Evolutionary conservation across 176 grass and related monocot genomes (phyloP).

Genomic region (Oryza brachyantha): DNA sequence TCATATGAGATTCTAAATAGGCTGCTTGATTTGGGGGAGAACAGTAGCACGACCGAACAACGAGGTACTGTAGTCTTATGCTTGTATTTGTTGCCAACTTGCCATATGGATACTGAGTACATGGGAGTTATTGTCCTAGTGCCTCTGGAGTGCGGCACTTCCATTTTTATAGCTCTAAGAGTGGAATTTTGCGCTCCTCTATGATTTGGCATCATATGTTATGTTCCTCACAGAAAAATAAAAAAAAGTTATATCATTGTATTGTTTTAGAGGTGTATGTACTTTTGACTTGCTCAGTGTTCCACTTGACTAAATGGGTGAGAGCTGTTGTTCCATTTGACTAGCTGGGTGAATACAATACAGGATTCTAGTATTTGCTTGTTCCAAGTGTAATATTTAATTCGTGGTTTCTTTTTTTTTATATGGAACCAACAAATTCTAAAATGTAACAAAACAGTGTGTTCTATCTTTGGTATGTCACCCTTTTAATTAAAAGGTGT

Average conservation of each 20-base stretch:
- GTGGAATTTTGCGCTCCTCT: not conserved
- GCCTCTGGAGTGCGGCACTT: not conserved
- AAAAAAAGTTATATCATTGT: not conserved
- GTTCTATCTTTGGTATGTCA: not conserved
- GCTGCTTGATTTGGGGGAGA: slow-evolving; percentile 43
- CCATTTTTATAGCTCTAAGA: not conserved
- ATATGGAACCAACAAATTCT: not conserved
- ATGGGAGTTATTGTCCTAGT: not conserved
- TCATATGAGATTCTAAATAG: slow-evolving; percentile 56
- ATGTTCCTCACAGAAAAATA: not conserved
- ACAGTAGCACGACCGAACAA: slow-evolving; percentile 39
- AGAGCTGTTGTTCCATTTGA: not conserved
- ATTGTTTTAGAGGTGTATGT: not conserved
- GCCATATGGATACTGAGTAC: not conserved
- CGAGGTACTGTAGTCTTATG: slow-evolving; percentile 31
- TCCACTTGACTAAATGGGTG: not conserved
- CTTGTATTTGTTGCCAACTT: not conserved
- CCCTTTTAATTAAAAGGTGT: not conserved
- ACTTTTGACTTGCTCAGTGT: not conserved
- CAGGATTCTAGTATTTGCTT: not conserved
- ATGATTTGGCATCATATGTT: not conserved
- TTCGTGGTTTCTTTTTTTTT: not conserved
- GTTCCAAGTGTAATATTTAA: not conserved
- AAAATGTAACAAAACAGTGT: not conserved
- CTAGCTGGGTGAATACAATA: not conserved